These are phyloP conservation scores for Colletotrichum sp. DNA, from an alignment of 2,329 filamentous ascomycete genomes.

Conservation along the genomic window DNA sequence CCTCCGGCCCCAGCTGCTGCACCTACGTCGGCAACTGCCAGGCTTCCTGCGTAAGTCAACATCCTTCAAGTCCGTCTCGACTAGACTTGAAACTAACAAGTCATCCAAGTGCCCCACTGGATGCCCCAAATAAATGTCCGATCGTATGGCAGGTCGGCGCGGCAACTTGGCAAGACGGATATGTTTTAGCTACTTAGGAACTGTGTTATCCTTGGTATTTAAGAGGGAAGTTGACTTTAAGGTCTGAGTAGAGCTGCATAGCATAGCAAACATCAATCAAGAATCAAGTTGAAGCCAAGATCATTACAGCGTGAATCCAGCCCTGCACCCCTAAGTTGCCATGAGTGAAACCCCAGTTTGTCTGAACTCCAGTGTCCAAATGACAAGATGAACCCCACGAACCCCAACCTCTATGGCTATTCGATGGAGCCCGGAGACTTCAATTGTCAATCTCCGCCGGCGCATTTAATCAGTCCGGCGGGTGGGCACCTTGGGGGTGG, in stretches of 20 bases:
- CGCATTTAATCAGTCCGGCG: not conserved
- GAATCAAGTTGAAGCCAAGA: not conserved
- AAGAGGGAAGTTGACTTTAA: no score
- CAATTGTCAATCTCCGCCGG: not conserved
- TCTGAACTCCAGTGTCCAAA: not conserved
- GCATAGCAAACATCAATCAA: not conserved
- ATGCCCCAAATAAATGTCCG: not conserved
- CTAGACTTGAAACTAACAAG: no score
- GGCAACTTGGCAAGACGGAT: not conserved
- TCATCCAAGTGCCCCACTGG: not conserved
- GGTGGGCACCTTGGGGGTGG: not conserved
- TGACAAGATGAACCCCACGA: not conserved
- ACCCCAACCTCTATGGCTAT: not conserved
- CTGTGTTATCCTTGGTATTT: not conserved
- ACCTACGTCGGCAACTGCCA: not conserved
- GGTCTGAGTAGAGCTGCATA: accelerated
- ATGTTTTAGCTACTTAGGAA: not conserved
- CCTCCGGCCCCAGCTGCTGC: not conserved
- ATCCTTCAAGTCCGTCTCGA: no score
- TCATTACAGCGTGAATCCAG: not conserved
- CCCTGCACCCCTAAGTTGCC: no score
- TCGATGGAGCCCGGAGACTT: not conserved
- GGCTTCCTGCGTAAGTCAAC: not conserved
- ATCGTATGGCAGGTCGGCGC: not conserved
- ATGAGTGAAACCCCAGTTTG: not conserved